Percentiles rank a stretch among this genome's conserved stretches.
Conservation (phyloP, 805 yeast genomes). For the Yamadazyma sp. region DNA sequence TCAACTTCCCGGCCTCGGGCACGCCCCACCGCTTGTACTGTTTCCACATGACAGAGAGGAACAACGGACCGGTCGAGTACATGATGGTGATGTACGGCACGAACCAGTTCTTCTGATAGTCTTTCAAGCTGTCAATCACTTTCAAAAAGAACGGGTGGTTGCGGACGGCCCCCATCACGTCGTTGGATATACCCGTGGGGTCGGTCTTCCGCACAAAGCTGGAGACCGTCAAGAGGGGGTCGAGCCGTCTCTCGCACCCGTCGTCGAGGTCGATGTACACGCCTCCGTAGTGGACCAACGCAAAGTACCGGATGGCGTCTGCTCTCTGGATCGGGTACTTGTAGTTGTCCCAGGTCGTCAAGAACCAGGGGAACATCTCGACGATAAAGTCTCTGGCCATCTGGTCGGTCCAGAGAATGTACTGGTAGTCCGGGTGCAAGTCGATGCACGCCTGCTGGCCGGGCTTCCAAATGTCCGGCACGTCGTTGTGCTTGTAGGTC, state of each 20-base stretch:
- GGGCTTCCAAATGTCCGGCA: slow-evolving; percentile 79
- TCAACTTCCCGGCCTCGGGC: slow-evolving; percentile 62
- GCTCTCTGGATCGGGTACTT: slow-evolving; percentile 85
- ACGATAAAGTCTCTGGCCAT: slow-evolving; percentile 76
- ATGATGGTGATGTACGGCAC: slow-evolving; percentile 89
- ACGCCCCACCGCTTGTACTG: slow-evolving; percentile 80
- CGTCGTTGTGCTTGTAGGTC: slow-evolving; percentile 75
- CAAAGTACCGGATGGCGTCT: slow-evolving; percentile 87
- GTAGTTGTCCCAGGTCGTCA: slow-evolving; percentile 73
- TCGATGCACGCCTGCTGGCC: slow-evolving; percentile 78
- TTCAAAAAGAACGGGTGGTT: slow-evolving; percentile 80
- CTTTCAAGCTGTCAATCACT: slow-evolving; percentile 61
- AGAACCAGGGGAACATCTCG: slow-evolving; percentile 83
- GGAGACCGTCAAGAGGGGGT: slow-evolving; percentile 76
- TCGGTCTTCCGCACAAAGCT: slow-evolving; percentile 84
- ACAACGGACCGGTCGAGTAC: slow-evolving; percentile 91
- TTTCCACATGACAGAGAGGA: slow-evolving; percentile 83
- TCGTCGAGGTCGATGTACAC: slow-evolving; percentile 88
- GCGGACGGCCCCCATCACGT: slow-evolving; percentile 88
- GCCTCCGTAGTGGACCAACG: slow-evolving; percentile 82
- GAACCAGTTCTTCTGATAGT: slow-evolving; percentile 67
- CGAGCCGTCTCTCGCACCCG: slow-evolving; percentile 77
- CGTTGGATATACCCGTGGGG: slow-evolving; percentile 91
- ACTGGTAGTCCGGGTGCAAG: slow-evolving; percentile 84
- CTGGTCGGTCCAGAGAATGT: slow-evolving; percentile 88